Evolutionary conservation across 1,284 basidiomycete genomes (phyloP).

Genomic region (Vanrija pseudolonga): DNA sequence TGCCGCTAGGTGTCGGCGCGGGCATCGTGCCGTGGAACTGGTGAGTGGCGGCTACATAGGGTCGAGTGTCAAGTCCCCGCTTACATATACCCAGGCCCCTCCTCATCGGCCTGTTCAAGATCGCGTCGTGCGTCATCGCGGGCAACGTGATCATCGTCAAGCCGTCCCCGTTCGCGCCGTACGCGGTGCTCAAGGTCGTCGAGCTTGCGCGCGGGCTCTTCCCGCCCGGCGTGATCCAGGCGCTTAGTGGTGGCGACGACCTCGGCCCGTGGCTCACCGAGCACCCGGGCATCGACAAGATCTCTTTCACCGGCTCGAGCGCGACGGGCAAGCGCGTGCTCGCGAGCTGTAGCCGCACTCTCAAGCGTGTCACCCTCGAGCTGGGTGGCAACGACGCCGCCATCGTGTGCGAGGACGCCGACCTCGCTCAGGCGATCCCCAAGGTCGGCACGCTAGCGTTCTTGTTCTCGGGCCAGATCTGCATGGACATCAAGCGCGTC

Average conservation of each 20-base stretch:
- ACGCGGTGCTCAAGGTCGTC: slow-evolving; percentile 80
- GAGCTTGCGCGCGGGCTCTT: slow-evolving; percentile 69
- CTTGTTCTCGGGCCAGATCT: slow-evolving; percentile 83
- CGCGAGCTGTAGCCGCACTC: slow-evolving; percentile 71
- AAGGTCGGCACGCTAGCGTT: slow-evolving; percentile 87
- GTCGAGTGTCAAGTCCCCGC: slow-evolving; percentile 55
- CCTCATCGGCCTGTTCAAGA: slow-evolving; percentile 59
- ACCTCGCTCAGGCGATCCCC: slow-evolving; percentile 85
- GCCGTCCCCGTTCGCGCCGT: slow-evolving; percentile 91
- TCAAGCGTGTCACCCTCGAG: slow-evolving; percentile 89
- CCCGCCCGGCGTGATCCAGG: slow-evolving; percentile 90
- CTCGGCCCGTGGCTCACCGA: slow-evolving; percentile 45
- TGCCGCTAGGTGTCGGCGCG: slow-evolving; percentile 67
- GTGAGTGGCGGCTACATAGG: slow-evolving; percentile 54
- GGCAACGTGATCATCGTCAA: slow-evolving; percentile 96
- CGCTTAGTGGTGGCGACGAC: slow-evolving; percentile 61
- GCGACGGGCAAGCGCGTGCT: slow-evolving; percentile 86
- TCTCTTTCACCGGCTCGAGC: slow-evolving; percentile 89
- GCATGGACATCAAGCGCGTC: slow-evolving; percentile 43
- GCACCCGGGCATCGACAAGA: slow-evolving; percentile 56
- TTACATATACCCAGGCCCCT: not conserved
- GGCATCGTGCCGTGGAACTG: slow-evolving; percentile 65
- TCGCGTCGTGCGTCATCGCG: slow-evolving; percentile 67
- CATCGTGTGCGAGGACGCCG: slow-evolving; percentile 87
- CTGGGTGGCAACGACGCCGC: slow-evolving; percentile 46